phyloP scores from a whole-genome alignment of 352 stramenopile species.

The Pythium aristosporum region DNA sequence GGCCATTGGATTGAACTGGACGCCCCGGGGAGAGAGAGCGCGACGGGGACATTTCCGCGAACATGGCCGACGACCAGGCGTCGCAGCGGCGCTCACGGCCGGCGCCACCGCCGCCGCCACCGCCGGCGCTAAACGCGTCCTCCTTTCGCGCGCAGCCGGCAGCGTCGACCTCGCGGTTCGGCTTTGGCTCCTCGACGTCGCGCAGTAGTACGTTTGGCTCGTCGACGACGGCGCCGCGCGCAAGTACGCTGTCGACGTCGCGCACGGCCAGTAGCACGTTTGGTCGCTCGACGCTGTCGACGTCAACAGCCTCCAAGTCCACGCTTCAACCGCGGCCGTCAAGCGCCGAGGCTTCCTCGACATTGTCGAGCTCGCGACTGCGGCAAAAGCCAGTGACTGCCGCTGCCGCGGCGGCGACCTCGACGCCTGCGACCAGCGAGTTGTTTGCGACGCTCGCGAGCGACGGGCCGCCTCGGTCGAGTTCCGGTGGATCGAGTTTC shows the following conservation, averaged over 20 bases:
- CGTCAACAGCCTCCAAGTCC: neutral
- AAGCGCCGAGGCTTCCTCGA: constrained; percentile 32
- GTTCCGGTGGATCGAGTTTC: neutral
- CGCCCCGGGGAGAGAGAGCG: neutral
- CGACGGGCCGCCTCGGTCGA: constrained; percentile 7
- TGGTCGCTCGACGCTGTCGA: constrained; percentile 9
- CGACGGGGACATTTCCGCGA: neutral
- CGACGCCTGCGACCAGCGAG: constrained; percentile 9
- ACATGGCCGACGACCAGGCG: constrained; percentile 26
- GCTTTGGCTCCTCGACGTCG: constrained; percentile 20
- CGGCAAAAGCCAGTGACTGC: constrained; percentile 45
- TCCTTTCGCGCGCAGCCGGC: constrained; percentile 11
- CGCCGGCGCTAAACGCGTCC: neutral
- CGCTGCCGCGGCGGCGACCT: constrained; percentile 9
- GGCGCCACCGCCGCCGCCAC: neutral
- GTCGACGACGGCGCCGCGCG: constrained; percentile 7
- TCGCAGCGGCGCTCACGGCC: constrained; percentile 18
- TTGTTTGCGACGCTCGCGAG: constrained; percentile 21
- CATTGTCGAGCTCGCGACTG: constrained; percentile 35
- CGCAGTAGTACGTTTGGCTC: neutral
- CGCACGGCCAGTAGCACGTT: constrained; percentile 17
- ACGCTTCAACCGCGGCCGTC: constrained; percentile 30
- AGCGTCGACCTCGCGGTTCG: constrained; percentile 10
- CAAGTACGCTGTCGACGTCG: constrained; percentile 2
- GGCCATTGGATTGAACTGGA: neutral